Evolutionary conservation across 352 stramenopile species (phyloP), one percentile per base, ranked within the genome.

Genomic region (Phytophthora sansomeana): DNA sequence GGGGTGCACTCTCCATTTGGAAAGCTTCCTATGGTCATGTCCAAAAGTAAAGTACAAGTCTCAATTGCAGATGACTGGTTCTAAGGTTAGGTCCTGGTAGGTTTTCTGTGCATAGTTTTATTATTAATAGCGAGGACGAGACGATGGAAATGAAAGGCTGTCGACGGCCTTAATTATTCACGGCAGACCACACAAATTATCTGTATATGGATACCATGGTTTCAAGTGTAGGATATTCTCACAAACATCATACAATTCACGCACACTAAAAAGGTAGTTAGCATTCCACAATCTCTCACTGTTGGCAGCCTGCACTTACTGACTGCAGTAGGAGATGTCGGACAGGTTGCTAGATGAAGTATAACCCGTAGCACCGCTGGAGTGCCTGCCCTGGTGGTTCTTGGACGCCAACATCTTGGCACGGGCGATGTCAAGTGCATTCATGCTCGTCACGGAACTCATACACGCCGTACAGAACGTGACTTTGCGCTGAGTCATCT

Each of bases 61-160:
- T 48, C 28, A 33, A 36, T 21, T 28, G 26, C 48, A 71, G 24
- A 66, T 60, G 62, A 70, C 38, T 70, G 54, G 62, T 55, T 47
- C 54, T 60, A 59, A 28, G 62, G 35, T 35, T 49, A 55, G 46
- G 38, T 50, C 35, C 24, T 14, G 56, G 48, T 32, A 70, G 48
- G 29, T 46, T 66, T 47, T 47, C 41, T 47, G 41, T 47, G 9
- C 41, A 43, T 43, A 19, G 5, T 1, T 47, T 47, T 47, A 11
- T 7, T 0, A 9, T n/a, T n/a, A n/a, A n/a, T n/a, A n/a, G n/a
- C n/a, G n/a, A n/a, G n/a, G n/a, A n/a, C n/a, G 11, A 13, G 41
- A 47, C 19, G 38, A 44, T 17, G 11, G 35, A 13, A 24, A 44
- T 44, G 38, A n/a, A 13, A 26, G 41, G 41, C 17, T 47, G 41